Conservation (phyloP, 2,329 filamentous ascomycete species). For the Dactylellina haptotyla region DNA sequence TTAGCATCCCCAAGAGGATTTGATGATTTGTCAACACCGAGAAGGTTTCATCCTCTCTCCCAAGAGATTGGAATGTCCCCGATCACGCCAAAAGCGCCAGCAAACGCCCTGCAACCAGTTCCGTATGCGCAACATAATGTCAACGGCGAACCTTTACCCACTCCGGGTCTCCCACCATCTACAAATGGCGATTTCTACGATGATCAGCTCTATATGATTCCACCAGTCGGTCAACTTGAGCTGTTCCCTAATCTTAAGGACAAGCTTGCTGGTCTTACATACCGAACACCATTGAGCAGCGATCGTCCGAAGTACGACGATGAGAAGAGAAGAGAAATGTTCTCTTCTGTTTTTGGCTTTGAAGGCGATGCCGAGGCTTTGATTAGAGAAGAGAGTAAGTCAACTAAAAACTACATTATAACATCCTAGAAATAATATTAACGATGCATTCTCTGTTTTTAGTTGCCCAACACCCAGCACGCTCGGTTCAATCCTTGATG, state of each 20-base stretch:
- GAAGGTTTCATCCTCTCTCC: constrained; percentile 57
- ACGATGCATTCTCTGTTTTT: constrained; percentile 10
- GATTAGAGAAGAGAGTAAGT: constrained; percentile 79
- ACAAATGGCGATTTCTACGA: constrained; percentile 53
- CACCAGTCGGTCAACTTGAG: constrained; percentile 53
- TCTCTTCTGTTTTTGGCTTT: constrained; percentile 95
- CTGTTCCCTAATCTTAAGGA: constrained; percentile 67
- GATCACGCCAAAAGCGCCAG: constrained; percentile 59
- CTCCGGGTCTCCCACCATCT: constrained; percentile 32
- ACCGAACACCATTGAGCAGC: constrained; percentile 59
- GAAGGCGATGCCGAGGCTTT: constrained; percentile 82
- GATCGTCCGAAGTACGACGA: constrained; percentile 64
- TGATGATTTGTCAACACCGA: constrained; percentile 43
- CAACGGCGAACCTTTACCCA: constrained; percentile 46
- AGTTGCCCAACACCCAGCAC: constrained; percentile 53
- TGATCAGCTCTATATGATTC: constrained; percentile 47
- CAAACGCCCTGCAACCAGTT: constrained; percentile 38
- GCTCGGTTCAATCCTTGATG: constrained; percentile 73
- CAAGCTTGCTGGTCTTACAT: constrained; percentile 56
- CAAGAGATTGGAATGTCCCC: constrained; percentile 58
- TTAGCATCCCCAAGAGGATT: constrained; percentile 62
- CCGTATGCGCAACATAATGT: constrained; percentile 51
- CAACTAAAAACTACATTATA: not conserved
- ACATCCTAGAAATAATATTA: not conserved
- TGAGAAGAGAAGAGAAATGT: constrained; percentile 87